Conservation (phyloP, 352 stramenopile species). For the Phytophthora tentaculata region DNA sequence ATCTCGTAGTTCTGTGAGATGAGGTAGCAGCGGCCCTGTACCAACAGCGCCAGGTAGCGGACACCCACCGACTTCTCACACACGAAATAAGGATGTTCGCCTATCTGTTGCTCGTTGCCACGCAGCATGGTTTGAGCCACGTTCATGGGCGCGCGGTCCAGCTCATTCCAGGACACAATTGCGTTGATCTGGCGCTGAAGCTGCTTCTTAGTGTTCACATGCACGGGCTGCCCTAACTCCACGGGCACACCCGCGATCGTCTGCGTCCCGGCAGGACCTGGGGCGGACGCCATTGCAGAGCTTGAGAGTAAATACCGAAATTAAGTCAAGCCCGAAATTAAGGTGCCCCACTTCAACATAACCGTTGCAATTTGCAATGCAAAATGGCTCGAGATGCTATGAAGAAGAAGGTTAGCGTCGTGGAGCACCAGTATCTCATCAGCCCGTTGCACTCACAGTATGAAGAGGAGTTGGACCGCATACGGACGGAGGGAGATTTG, state of each 20-base stretch:
- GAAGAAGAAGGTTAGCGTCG: constrained; percentile 14
- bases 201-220: constrained; percentile 79
- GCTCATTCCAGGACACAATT: constrained; percentile 82
- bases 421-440: constrained; percentile 14
- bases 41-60: constrained; percentile 77
- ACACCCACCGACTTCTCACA: constrained; percentile 82
- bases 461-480: constrained; percentile 91
- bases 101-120: constrained; percentile 75
- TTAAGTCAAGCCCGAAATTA: background rate
- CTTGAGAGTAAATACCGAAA: background rate
- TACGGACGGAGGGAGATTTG: constrained; percentile 71
- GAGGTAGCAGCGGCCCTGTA: constrained; percentile 83
- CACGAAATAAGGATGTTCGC: constrained; percentile 87
- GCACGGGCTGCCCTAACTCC: constrained; percentile 70
- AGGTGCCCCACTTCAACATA: no score
- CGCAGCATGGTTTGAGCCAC: constrained; percentile 75
- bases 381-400: constrained; percentile 1
- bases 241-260: constrained; percentile 61
- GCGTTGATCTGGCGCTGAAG: constrained; percentile 84
- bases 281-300: constrained; percentile 1
- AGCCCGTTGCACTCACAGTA: constrained; percentile 32
- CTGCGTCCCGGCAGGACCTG: constrained; percentile 20
- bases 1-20: constrained; percentile 88
- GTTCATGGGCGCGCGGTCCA: constrained; percentile 78
- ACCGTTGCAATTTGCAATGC: no score